phyloP scores from a whole-genome alignment of 1,284 basidiomycete genomes.

The Leccinum fallax region DNA sequence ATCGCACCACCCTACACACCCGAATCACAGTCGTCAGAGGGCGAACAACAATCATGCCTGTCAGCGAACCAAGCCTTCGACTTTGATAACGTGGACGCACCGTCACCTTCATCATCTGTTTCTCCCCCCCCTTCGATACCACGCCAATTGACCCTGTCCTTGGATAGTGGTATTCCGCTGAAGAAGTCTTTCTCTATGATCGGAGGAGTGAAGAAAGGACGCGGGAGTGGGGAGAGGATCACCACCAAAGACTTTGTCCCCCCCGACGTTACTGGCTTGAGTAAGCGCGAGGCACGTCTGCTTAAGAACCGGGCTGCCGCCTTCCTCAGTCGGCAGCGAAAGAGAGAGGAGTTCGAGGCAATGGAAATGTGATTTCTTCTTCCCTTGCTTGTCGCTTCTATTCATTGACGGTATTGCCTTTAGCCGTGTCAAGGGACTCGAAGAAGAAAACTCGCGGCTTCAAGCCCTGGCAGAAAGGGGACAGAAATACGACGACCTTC shows the following conservation, averaged over 20 bases:
- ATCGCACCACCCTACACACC: conserved; percentile 52
- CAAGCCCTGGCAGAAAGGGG: conserved; percentile 52
- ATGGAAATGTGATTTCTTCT: conserved; percentile 73
- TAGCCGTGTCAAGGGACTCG: conserved; percentile 55
- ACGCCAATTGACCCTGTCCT: conserved; percentile 31
- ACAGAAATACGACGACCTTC: conserved; percentile 40
- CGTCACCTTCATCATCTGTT: conserved; percentile 36
- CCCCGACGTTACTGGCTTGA: conserved; percentile 85
- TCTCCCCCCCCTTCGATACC: conserved; percentile 42
- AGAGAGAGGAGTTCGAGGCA: conserved; percentile 88
- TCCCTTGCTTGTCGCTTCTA: conserved; percentile 19
- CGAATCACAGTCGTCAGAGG: conserved; percentile 45
- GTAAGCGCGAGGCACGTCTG: conserved; percentile 86
- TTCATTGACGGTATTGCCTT: conserved; percentile 21
- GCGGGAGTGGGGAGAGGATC: conserved; percentile 63
- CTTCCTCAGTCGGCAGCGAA: conserved; percentile 87
- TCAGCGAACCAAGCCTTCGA: conserved; percentile 74
- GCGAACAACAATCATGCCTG: conserved; percentile 57
- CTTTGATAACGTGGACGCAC: conserved; percentile 41
- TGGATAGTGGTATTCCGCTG: conserved; percentile 27
- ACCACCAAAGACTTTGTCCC: conserved; percentile 83
- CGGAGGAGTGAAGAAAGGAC: conserved; percentile 56
- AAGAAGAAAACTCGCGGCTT: conserved; percentile 76
- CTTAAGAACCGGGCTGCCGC: conserved; percentile 92
- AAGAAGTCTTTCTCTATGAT: conserved; percentile 50